Base-by-base conservation (phyloP, 768 basidiomycete genomes). In the Phlegmacium glaucopus region DNA sequence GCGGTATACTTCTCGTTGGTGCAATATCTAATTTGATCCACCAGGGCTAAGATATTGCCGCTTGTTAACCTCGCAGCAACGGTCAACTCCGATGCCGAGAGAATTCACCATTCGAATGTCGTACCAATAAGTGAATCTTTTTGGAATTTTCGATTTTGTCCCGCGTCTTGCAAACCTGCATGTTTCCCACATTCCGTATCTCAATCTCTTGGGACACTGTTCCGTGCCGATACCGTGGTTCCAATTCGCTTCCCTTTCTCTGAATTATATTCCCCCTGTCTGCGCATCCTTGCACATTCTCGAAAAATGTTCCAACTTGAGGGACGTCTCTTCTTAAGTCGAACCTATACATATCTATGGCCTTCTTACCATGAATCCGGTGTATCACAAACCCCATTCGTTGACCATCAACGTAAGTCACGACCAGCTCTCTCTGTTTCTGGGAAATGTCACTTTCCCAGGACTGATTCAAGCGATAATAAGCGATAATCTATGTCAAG, bases 171-270 rank as follows among this genome's bases (percentile, higher is more conserved):
- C 55, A 30, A 57, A 52, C 39, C 57, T 68, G 16, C 56, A 61
- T 29, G 58, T 70, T 17, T 65, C 67, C 9, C 60, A 60, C 22
- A 61, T 70, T 18, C 66, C 65, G 26, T 59, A 58, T 42, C 56
- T 64, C 13, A 56, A 52, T 44, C 48, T 66, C 27, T 51, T 56
- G 11, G 59, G 56, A 27, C 48, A 57, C 40, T 58, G 52, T 38
- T 47, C 57, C 22, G 52, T 61, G 9, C 51, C 53, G 25, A 58
- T 70, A 18, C 66, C 67, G 13, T 70, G 67, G 67, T 52, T 44
- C 10, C 69, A 69, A 39, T 53, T 71, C 4, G 52, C 53, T 9
- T 48, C 58, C 4, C 51, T 63, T 9, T 55, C 59, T 9, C 51
- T 67, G 29, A 62, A 61, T 22, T 63, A 61, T 46, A 49, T 64